Evolutionary conservation across 352 stramenopile species (phyloP).

Genomic region (Globisporangium polare): DNA sequence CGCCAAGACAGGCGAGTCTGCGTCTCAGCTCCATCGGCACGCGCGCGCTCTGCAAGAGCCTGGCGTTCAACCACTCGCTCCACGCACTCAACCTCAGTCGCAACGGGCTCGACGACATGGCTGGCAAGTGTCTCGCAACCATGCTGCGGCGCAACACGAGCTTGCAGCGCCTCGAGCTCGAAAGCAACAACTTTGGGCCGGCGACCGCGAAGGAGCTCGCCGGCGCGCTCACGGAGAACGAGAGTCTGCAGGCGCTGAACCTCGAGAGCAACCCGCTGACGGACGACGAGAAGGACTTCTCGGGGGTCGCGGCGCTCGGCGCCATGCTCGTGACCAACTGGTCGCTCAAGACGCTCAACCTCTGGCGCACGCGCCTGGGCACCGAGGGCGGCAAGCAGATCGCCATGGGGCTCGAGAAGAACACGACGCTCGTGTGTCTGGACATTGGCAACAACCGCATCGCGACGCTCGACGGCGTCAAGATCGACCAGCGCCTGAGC

Average conservation of each 20-base stretch:
- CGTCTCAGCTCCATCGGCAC: conserved; percentile 49
- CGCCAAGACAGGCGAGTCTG: conserved; percentile 38
- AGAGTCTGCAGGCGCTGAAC: conserved; percentile 50
- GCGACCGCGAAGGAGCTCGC: conserved; percentile 44
- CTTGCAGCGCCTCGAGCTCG: conserved; percentile 58
- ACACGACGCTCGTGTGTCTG: conserved; percentile 60
- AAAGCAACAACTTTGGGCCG: conserved; percentile 60
- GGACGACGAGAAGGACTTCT: conserved; percentile 75
- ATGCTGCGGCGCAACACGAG: conserved; percentile 63
- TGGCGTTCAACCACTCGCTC: conserved; percentile 67
- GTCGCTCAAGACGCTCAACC: conserved; percentile 61
- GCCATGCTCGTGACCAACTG: conserved; percentile 56
- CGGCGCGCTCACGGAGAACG: conserved; percentile 51
- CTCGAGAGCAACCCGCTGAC: conserved; percentile 80
- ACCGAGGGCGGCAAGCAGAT: conserved; percentile 64
- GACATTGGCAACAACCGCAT: conserved; percentile 83
- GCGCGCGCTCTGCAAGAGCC: conserved; percentile 61
- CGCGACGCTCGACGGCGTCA: conserved; percentile 36
- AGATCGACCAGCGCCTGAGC: conserved; percentile 42
- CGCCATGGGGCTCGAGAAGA: conserved; percentile 47
- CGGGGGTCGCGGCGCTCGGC: conserved; percentile 45
- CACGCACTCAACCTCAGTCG: conserved; percentile 58
- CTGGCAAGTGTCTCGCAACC: conserved; percentile 50
- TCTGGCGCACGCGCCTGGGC: conserved; percentile 73
- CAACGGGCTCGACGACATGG: conserved; percentile 64